Base-by-base conservation (phyloP, 2,329 filamentous ascomycete species). In the Sarocladiaceae sp. region DNA sequence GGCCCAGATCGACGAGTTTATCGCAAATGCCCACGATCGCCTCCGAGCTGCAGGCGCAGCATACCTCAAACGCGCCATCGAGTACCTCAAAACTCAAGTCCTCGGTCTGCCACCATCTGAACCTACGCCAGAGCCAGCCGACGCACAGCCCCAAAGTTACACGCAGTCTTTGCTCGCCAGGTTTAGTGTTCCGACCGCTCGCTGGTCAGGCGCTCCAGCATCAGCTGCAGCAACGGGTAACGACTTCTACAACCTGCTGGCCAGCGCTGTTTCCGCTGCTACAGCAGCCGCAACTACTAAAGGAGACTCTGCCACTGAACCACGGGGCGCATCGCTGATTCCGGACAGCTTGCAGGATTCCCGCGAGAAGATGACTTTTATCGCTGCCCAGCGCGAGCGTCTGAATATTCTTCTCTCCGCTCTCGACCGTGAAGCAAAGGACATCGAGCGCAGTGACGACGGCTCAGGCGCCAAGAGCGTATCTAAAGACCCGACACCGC, bases 1-100 rank as follows among this genome's bases (percentile, higher is more conserved):
- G 66, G 65, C 74, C 33, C 80, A 87, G 52, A 97, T 98, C 64
- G 93, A 98, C 59, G 80, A 88, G 49, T 83, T 95, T 59, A 96
- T 97, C 62, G 83, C 82, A 51, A 78, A 81, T 48, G 74, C 82
- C 32, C 90, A 97, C 63, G 86, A 88, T 53, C 81, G 82, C 47
- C 79, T 88, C 49, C 86, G 83, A 65, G 72, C 80, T 13, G 81
- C 87, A 31, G 90, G 91, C 32, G 71, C 95, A 47, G 73, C 81
- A 53, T 90, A 89, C 61, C 65, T 90, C 50, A 84, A 84, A 58
- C 75, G 78, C 52, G 76, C 76, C 42, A 78, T 90, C 54, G 84
- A 88, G 52, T 64, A 80, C 48, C 65, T 93, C 52, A 83, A 84
- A 57, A 83, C 87, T 53, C 83, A 85, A 51, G 67, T 95, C 6